Evolutionary conservation across 1,284 basidiomycete genomes (phyloP).

Genomic region (Rugosomyces carneus): DNA sequence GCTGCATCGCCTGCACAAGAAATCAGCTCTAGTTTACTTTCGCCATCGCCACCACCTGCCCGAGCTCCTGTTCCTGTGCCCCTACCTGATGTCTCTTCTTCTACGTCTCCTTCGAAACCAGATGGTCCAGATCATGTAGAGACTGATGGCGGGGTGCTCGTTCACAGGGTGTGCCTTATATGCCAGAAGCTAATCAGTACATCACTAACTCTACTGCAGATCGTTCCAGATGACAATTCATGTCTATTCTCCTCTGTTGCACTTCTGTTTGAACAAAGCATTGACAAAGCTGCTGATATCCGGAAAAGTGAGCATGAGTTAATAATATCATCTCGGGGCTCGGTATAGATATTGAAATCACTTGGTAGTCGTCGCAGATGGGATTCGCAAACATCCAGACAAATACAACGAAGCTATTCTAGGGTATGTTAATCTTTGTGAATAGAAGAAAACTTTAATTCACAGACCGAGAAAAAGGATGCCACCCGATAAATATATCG

Average conservation of each 20-base stretch:
- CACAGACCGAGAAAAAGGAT: constrained; percentile 34
- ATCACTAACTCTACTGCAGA: constrained; percentile 29
- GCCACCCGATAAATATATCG: constrained; percentile 70
- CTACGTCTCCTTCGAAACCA: constrained; percentile 13
- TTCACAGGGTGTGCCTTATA: constrained; percentile 53
- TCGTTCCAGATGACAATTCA: constrained; percentile 91
- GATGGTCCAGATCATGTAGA: constrained; percentile 53
- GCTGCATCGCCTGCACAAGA: constrained; percentile 9
- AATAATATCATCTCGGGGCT: neutral
- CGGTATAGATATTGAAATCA: too few species aligned
- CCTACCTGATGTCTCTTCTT: neutral
- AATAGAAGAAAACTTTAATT: neutral
- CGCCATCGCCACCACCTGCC: constrained; percentile 3
- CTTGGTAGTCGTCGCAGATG: constrained; percentile 82
- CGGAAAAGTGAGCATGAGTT: constrained; percentile 48
- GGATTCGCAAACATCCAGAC: constrained; percentile 63
- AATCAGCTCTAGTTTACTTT: neutral
- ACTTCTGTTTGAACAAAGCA: constrained; percentile 78
- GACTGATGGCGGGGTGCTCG: constrained; percentile 55
- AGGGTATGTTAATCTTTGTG: constrained; percentile 45
- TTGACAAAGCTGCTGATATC: constrained; percentile 57
- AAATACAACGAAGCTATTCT: constrained; percentile 81
- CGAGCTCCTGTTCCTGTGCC: constrained; percentile 1
- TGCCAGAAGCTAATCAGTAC: neutral
- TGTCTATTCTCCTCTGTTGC: constrained; percentile 87